Percentiles rank a stretch among this genome's conserved stretches.
phyloP scores from a whole-genome alignment of 176 grass and related monocot species.

The Aechmea fasciata region DNA sequence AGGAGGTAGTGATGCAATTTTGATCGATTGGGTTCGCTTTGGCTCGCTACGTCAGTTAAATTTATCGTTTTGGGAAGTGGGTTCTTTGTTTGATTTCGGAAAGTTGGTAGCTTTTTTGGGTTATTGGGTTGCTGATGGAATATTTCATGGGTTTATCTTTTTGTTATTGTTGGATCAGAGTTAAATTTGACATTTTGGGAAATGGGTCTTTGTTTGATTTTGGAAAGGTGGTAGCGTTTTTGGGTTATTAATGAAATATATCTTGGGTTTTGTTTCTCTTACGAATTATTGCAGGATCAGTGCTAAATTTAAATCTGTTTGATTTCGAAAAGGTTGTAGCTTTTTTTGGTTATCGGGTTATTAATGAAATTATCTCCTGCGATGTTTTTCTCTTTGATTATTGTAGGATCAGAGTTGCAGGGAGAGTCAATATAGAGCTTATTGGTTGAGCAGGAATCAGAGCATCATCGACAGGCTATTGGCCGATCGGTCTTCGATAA shows the following conservation, averaged over 20 bases:
- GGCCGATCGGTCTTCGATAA: conserved; percentile 62
- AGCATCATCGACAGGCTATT: conserved; percentile 76
- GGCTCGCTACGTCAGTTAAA: conserved; percentile 10
- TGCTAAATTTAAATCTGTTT: conserved; percentile 13
- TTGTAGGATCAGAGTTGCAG: conserved; percentile 45
- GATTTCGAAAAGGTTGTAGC: not conserved
- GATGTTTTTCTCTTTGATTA: conserved; percentile 13
- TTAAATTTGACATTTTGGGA: conserved; percentile 14
- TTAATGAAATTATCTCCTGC: not conserved
- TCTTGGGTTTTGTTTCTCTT: conserved; percentile 2
- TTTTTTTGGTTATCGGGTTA: not conserved
- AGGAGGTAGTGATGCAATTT: conserved; percentile 22
- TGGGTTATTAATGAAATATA: not conserved
- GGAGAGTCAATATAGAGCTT: conserved; percentile 67
- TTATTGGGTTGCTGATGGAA: not conserved
- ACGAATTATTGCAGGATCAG: conserved; percentile 28
- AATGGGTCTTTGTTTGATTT: conserved; percentile 3
- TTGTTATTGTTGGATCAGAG: conserved; percentile 35
- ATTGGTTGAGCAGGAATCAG: conserved; percentile 76
- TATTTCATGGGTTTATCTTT: not conserved
- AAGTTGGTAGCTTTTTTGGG: not conserved
- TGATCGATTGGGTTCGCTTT: not conserved
- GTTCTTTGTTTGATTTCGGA: not conserved
- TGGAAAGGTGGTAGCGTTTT: not conserved
- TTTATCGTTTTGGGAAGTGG: conserved; percentile 8